These are phyloP conservation scores for Botrytis aclada DNA, from an alignment of 2,329 filamentous ascomycete species.

Conservation along the genomic window DNA sequence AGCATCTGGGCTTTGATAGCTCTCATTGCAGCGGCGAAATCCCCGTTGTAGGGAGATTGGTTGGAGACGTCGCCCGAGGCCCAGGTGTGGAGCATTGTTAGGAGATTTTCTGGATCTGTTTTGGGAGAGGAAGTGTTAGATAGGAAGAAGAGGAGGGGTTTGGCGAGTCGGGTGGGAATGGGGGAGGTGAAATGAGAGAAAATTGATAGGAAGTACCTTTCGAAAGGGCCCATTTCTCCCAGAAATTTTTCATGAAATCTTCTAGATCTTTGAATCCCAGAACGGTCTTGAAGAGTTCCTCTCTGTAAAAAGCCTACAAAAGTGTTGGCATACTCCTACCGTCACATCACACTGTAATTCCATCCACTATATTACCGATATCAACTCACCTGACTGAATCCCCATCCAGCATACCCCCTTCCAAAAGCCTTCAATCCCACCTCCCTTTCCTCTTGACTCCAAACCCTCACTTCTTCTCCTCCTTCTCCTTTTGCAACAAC, in stretches of 20 bases:
- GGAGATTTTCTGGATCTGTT: slow-evolving; percentile 69
- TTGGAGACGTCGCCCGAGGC: slow-evolving; percentile 68
- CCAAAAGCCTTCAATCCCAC: slow-evolving; percentile 67
- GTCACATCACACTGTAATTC: too few species aligned
- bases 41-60: slow-evolving; percentile 64
- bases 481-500: slow-evolving; percentile 39
- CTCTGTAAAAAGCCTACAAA: slow-evolving; percentile 60
- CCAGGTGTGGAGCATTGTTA: slow-evolving; percentile 77
- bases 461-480: slow-evolving; percentile 44
- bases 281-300: slow-evolving; percentile 62
- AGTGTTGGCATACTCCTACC: not conserved
- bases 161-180: not conserved
- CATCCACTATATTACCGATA: not conserved
- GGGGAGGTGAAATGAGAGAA: not conserved
- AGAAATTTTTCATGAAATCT: slow-evolving; percentile 71
- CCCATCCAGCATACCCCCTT: slow-evolving; percentile 77
- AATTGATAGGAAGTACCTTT: slow-evolving; percentile 48
- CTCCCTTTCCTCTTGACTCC: slow-evolving; percentile 52
- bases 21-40: slow-evolving; percentile 63
- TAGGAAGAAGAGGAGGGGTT: not conserved
- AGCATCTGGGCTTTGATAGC: slow-evolving; percentile 70
- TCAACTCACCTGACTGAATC: slow-evolving; percentile 60
- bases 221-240: slow-evolving; percentile 70
- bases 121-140: not conserved
- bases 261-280: slow-evolving; percentile 67